Evolutionary conservation across 768 basidiomycete species (phyloP).

Genomic region (Collybia sordida): DNA sequence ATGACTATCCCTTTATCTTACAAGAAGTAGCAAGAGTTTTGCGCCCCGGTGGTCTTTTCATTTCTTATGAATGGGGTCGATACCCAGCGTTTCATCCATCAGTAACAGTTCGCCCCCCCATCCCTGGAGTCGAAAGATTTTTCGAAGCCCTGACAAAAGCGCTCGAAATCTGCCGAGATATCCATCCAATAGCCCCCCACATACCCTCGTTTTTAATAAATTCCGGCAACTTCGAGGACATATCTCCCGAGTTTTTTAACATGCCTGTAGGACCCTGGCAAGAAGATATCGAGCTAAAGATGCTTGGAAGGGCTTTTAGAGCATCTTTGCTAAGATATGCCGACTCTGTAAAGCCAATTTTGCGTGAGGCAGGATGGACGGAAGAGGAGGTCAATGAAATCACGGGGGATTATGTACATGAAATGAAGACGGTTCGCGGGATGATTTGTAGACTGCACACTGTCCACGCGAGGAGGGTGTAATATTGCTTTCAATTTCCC

Average conservation of each 20-base stretch:
- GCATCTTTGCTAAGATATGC: slow-evolving; percentile 40
- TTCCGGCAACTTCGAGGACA: slow-evolving; percentile 40
- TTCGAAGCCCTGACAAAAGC: slow-evolving; percentile 36
- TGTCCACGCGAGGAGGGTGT: slow-evolving; percentile 38
- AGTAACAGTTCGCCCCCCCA: slow-evolving; percentile 22
- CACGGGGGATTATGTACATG: slow-evolving; percentile 40
- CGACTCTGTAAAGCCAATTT: slow-evolving; percentile 46
- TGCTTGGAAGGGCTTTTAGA: slow-evolving; percentile 43
- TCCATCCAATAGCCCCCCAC: slow-evolving; percentile 33
- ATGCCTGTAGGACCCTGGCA: slow-evolving; percentile 64
- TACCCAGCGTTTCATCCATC: slow-evolving; percentile 38
- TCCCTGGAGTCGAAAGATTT: slow-evolving; percentile 39
- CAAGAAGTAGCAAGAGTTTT: slow-evolving; percentile 63
- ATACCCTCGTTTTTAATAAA: slow-evolving; percentile 37
- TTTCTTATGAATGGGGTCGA: slow-evolving; percentile 61
- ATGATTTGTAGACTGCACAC: slow-evolving; percentile 49
- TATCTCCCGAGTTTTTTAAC: slow-evolving; percentile 29
- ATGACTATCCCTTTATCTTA: slow-evolving; percentile 51
- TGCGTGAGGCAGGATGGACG: slow-evolving; percentile 38
- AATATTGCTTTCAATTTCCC: not conserved
- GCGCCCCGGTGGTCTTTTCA: slow-evolving; percentile 68
- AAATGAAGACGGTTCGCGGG: slow-evolving; percentile 45
- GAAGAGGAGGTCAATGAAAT: slow-evolving; percentile 37
- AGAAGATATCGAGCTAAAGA: slow-evolving; percentile 25
- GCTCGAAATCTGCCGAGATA: slow-evolving; percentile 29